Evolutionary conservation across 306 rosid genomes (phyloP), one percentile per base, ranked within the genome.

Genomic region (Mucuna pruriens): DNA sequence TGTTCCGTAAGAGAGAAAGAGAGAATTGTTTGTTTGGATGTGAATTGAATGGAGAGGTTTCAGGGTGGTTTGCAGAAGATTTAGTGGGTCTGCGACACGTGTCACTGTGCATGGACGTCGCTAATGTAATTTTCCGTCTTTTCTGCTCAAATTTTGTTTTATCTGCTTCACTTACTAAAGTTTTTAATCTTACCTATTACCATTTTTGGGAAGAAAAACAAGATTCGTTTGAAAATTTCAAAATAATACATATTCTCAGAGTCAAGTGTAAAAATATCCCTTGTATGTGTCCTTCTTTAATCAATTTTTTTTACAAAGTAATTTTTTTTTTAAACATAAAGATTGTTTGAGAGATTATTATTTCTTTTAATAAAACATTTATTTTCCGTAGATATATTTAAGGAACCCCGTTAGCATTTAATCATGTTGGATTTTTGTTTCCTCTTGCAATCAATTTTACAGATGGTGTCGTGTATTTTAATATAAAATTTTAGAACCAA

Each of bases 21-120:
- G 36, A 2, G 16, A 11, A n/a, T 2, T 7, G 22, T 64, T 34
- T 34, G 49, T 17, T 19, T 6, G 78, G 1, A 46, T 4, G 63
- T 5, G 74, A 3, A 31, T 31, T 71, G 75, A 71, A 16, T 20
- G 40, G 36, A 70, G 58, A 5, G 9, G 46, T 22, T 16, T 16
- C 17, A 1, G n/a, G n/a, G n/a, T n/a, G n/a, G n/a, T 6, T 60
- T 79, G 71, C 6, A 9, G 20, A 25, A 23, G 65, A 38, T 74
- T 26, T n/a, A 1, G 23, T 40, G 55, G 76, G 83, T 66, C 19
- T 36, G 13, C 54, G 48, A 34, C 87, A 63, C 84, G 86, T 77
- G 78, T 77, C 69, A n/a, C 22, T 19, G 2, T 82, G 87, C 81
- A 52, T 84, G 87, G 63, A 1, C 45, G 75, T 49, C 40, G 4